phyloP scores from a whole-genome alignment of 169 alveolate genomes.

The Plasmodium berghei region DNA sequence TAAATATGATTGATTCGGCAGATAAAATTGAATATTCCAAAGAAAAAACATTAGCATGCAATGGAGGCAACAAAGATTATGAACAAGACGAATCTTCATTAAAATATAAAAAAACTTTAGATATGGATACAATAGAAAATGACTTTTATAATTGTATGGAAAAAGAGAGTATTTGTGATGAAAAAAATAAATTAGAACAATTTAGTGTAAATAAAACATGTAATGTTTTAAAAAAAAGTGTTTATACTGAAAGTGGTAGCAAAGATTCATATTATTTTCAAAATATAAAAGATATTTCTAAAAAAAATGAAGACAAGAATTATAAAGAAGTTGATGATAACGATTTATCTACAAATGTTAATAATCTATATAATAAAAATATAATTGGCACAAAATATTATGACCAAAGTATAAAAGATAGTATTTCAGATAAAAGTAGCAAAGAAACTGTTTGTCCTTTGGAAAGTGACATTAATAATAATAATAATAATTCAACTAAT shows the following conservation, averaged over 20 bases:
- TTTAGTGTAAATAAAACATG: background rate
- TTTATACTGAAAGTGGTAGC: too few species aligned
- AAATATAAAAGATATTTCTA: background rate
- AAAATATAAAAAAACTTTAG: background rate
- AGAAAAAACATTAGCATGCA: constrained; percentile 40
- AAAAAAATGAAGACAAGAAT: background rate
- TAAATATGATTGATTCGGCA: constrained; percentile 31
- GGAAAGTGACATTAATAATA: background rate
- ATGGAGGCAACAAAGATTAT: constrained; percentile 9
- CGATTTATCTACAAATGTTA: too few species aligned
- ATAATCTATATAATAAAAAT: constrained; percentile 18
- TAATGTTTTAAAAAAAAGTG: background rate
- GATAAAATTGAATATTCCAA: constrained; percentile 33
- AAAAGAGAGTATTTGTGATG: constrained; percentile 5
- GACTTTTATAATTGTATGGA: background rate
- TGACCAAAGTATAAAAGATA: background rate
- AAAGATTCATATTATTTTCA: too few species aligned
- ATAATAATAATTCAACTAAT: background rate
- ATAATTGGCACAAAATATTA: constrained; percentile 34
- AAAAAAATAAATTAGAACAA: background rate
- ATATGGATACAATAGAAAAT: background rate
- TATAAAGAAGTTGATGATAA: constrained; percentile 3
- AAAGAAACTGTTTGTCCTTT: background rate
- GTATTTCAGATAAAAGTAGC: background rate
- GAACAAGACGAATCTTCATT: background rate